Percentiles rank a stretch among this genome's conserved stretches.
Evolutionary conservation across 208 protist genomes (phyloP).

Genomic region (Tetramitus jugosus): DNA sequence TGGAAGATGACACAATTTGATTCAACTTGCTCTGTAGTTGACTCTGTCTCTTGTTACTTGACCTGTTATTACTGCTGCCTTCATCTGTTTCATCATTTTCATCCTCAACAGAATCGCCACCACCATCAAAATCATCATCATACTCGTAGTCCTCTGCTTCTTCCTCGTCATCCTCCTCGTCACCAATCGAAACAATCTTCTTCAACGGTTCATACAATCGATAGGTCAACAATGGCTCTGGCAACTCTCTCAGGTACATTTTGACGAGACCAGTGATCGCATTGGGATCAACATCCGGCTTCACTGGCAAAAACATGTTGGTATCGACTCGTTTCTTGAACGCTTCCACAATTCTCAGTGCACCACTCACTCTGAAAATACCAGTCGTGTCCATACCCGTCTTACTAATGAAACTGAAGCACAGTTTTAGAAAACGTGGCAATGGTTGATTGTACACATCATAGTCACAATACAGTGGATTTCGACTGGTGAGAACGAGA

Average conservation of each 20-base stretch:
- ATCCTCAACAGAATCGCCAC: too few species aligned
- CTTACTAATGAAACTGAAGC: background rate
- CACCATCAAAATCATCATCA: too few species aligned
- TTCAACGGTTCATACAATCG: background rate
- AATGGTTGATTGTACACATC: too few species aligned
- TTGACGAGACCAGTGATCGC: background rate
- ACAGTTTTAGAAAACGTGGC: background rate
- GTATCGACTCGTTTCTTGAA: background rate
- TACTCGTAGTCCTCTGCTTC: too few species aligned
- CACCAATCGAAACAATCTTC: too few species aligned
- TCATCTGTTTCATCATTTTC: background rate
- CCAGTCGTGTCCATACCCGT: background rate
- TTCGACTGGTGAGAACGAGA: too few species aligned
- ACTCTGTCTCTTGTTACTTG: background rate
- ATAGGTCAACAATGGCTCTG: background rate
- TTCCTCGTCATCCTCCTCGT: too few species aligned
- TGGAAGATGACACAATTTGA: too few species aligned
- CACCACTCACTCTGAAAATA: background rate
- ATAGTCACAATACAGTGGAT: too few species aligned
- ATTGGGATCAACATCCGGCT: background rate
- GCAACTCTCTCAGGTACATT: constrained; percentile 8
- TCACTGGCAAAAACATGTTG: too few species aligned
- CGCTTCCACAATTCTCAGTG: background rate
- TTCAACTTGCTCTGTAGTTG: too few species aligned
- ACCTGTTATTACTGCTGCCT: background rate